Evolutionary conservation across 1,284 basidiomycete genomes (phyloP).

Genomic region (Amylostereum areolatum): DNA sequence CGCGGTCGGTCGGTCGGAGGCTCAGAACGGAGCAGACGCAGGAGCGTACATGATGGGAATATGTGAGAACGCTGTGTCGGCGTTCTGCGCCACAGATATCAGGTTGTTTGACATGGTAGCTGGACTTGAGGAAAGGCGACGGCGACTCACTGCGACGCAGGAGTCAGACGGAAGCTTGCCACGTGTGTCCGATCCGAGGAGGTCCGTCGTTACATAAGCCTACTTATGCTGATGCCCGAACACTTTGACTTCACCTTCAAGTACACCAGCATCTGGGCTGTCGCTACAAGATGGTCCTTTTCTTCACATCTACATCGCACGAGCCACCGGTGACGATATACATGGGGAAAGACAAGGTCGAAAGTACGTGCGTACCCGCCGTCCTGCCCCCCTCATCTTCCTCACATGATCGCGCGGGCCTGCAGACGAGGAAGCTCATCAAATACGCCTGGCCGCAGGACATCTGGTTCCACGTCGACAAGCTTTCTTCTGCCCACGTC

Average conservation of each 20-base stretch:
- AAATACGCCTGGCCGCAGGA: conserved; percentile 85
- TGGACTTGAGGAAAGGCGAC: not conserved
- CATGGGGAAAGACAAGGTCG: conserved; percentile 96
- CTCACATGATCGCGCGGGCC: conserved; percentile 21
- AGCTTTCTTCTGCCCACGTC: conserved; percentile 91
- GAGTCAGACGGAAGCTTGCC: too few species aligned
- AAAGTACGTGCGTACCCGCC: conserved; percentile 58
- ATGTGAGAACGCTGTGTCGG: conserved; percentile 39
- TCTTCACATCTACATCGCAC: conserved; percentile 55
- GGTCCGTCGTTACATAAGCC: too few species aligned
- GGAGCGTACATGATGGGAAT: conserved; percentile 52
- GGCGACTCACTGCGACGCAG: too few species aligned
- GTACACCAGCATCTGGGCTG: too few species aligned
- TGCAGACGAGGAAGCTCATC: conserved; percentile 89
- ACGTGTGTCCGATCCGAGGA: too few species aligned
- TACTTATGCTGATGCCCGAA: too few species aligned
- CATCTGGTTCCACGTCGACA: conserved; percentile 83
- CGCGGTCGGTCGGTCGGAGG: not conserved
- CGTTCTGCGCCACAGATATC: conserved; percentile 13
- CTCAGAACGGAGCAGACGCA: conserved; percentile 4
- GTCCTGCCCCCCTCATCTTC: conserved; percentile 18
- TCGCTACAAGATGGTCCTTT: conserved; percentile 50
- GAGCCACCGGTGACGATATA: conserved; percentile 75
- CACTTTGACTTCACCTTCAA: too few species aligned
- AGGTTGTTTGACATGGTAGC: not conserved